phyloP scores from a whole-genome alignment of 768 basidiomycete genomes.

The Tephrocybe sp. region DNA sequence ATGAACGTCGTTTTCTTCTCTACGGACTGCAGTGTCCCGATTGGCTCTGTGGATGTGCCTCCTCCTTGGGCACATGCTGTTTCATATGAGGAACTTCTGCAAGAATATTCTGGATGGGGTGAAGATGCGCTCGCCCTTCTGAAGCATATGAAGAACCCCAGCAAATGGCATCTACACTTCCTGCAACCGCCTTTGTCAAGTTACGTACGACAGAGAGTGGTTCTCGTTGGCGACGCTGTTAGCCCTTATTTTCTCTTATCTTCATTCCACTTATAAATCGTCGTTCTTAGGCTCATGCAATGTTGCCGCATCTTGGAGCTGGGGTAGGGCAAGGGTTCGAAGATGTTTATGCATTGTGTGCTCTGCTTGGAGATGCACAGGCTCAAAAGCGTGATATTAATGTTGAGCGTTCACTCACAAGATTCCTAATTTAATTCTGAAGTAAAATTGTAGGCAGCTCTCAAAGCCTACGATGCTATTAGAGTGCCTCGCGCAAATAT shows the following conservation, averaged over 20 bases:
- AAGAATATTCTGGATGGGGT: conserved; percentile 46
- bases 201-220: conserved; percentile 45
- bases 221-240: conserved; percentile 55
- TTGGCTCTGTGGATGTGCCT: conserved; percentile 26
- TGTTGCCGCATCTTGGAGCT: conserved; percentile 59
- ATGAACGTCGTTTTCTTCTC: conserved; percentile 49
- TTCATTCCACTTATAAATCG: background rate
- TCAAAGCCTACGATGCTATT: conserved; percentile 44
- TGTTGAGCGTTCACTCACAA: conserved; percentile 25
- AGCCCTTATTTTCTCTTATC: background rate
- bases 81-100: conserved; percentile 42
- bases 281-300: conserved; percentile 56
- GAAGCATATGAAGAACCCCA: conserved; percentile 41
- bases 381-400: conserved; percentile 39
- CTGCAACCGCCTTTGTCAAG: conserved; percentile 43
- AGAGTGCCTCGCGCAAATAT: conserved; percentile 49
- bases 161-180: conserved; percentile 54
- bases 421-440: background rate
- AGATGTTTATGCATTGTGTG: conserved; percentile 47
- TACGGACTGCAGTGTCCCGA: conserved; percentile 29
- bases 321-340: conserved; percentile 64
- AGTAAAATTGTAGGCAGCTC: conserved; percentile 35
- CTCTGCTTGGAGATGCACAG: conserved; percentile 43
- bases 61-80: conserved; percentile 43
- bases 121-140: conserved; percentile 41